Conservation (phyloP, 1,284 basidiomycete genomes). For the Trametes versicolor region DNA sequence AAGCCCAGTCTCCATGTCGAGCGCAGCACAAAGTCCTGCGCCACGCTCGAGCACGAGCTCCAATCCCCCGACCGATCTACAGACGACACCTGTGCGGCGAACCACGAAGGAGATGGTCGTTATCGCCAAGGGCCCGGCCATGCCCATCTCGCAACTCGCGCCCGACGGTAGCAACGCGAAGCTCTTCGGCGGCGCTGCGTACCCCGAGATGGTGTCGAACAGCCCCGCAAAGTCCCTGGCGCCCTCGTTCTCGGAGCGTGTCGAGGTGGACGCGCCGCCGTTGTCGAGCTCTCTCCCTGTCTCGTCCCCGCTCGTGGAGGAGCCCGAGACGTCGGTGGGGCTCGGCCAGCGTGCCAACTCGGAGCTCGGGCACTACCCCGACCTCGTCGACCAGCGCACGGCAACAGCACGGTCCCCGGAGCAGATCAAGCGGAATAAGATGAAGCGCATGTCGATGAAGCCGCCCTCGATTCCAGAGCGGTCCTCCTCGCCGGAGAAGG, state of each 20-base stretch:
- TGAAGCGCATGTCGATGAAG: slow-evolving; percentile 61
- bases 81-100: slow-evolving; percentile 48
- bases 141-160: slow-evolving; percentile 69
- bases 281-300: slow-evolving; percentile 66
- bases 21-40: slow-evolving; percentile 24
- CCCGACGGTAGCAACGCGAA: slow-evolving; percentile 68
- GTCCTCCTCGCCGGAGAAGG: slow-evolving; percentile 67
- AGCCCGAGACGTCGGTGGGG: slow-evolving; percentile 48
- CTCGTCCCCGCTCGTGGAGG: slow-evolving; percentile 56
- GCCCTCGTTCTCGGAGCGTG: slow-evolving; percentile 54
- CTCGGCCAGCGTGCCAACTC: slow-evolving; percentile 72
- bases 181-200: slow-evolving; percentile 58
- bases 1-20: slow-evolving; percentile 42
- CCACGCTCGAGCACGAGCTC: slow-evolving; percentile 72
- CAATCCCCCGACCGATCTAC: slow-evolving; percentile 47
- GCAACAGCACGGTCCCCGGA: slow-evolving; percentile 59
- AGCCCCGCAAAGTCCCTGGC: slow-evolving; percentile 64
- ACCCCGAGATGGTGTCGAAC: slow-evolving; percentile 44
- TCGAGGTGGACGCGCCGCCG: slow-evolving; percentile 56
- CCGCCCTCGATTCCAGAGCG: slow-evolving; percentile 65
- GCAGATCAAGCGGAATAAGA: slow-evolving; percentile 57
- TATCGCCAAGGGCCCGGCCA: slow-evolving; percentile 57
- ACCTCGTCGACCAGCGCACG: slow-evolving; percentile 56
- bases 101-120: slow-evolving; percentile 66
- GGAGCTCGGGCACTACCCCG: slow-evolving; percentile 81